A percentile compares a stretch with the other conserved stretches of the same genome.
Evolutionary conservation across 257 asterid species (phyloP).

Genomic region (Rehmannia glutinosa): DNA sequence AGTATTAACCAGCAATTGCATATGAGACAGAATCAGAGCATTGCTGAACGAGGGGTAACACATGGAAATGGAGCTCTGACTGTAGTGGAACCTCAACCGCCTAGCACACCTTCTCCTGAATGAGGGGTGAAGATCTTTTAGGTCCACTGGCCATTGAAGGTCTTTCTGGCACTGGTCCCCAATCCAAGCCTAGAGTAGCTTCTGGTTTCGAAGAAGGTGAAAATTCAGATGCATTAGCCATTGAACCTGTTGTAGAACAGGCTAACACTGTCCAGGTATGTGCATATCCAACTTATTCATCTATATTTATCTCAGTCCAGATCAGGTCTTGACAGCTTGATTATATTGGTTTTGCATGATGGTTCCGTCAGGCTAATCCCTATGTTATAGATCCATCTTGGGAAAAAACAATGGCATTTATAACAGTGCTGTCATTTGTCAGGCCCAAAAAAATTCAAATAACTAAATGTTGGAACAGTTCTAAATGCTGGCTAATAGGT

Average conservation of each 20-base stretch:
- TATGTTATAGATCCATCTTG: constrained; percentile 3
- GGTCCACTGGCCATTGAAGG: constrained; percentile 83
- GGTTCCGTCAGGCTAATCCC: too few relatives aligned
- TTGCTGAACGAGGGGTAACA: constrained; percentile 43
- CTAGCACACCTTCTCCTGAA: constrained; percentile 66
- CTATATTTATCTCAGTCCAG: not conserved
- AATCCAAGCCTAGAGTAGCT: constrained; percentile 39
- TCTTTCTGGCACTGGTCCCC: constrained; percentile 43
- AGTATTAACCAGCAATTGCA: constrained; percentile 18
- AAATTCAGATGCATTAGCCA: constrained; percentile 63
- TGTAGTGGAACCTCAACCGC: constrained; percentile 76
- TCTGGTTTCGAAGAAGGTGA: constrained; percentile 42
- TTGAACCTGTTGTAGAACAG: constrained; percentile 75
- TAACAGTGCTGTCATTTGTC: too few relatives aligned
- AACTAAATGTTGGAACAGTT: too few relatives aligned
- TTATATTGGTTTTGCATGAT: too few relatives aligned
- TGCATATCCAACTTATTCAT: constrained; percentile 19
- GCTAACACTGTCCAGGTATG: constrained; percentile 63
- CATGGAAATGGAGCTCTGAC: constrained; percentile 72
- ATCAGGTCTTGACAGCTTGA: too few relatives aligned
- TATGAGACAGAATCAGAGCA: constrained; percentile 48
- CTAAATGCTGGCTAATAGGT: not conserved
- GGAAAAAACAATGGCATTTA: too few relatives aligned
- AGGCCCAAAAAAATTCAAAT: too few relatives aligned
- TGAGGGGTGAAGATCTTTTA: constrained; percentile 86